phyloP scores from a whole-genome alignment of 2,329 filamentous ascomycete genomes.

The Pestalotiopsis sp. region DNA sequence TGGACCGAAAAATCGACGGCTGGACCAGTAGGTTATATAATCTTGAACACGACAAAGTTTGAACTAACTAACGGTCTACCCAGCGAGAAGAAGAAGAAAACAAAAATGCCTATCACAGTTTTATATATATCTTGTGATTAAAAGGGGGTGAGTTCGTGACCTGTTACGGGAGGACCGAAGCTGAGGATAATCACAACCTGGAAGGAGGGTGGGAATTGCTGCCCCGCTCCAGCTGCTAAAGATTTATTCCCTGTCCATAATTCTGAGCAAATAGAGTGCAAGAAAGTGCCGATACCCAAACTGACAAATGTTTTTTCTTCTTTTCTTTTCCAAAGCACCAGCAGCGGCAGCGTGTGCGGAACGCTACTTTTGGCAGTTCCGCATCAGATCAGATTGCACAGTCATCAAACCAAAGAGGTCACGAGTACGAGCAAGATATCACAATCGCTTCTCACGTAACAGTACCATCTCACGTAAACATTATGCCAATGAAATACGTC shows the following conservation, averaged over 20 bases:
- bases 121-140: not conserved
- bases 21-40: not conserved
- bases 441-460: no score
- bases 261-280: not conserved
- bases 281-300: not conserved
- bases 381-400: not conserved
- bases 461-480: not conserved
- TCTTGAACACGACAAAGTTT: not conserved
- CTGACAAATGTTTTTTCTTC: not conserved
- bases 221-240: not conserved
- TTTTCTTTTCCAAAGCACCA: not conserved
- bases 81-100: not conserved
- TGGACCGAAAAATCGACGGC: not conserved
- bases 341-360: not conserved
- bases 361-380: not conserved
- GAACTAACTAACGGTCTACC: not conserved
- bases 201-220: not conserved
- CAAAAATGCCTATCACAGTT: not conserved
- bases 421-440: no score
- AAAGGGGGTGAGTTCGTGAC: not conserved
- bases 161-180: not conserved
- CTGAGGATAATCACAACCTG: not conserved
- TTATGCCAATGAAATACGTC: not conserved
- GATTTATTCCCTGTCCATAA: not conserved
- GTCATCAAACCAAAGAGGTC: no score